Conservation (phyloP, 1,284 basidiomycete species). For the Bjerkandera adusta region DNA sequence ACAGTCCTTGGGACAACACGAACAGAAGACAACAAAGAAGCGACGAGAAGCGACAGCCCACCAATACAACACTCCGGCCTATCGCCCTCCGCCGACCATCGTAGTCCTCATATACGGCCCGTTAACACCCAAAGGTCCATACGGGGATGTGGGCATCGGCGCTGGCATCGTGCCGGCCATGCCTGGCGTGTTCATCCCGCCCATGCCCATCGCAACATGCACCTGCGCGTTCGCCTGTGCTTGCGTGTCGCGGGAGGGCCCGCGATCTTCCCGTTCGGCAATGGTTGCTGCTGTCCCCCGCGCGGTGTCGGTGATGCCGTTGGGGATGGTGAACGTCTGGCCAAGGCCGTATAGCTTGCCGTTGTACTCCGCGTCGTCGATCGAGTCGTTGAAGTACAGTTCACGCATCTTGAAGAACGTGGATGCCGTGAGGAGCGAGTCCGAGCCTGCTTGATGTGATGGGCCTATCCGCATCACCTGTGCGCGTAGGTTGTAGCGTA, state of each 20-base stretch:
- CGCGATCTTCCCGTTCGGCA: slow-evolving; percentile 74
- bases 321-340: slow-evolving; percentile 65
- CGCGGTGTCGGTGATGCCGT: slow-evolving; percentile 61
- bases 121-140: slow-evolving; percentile 56
- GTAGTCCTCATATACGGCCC: slow-evolving; percentile 63
- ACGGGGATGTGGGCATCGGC: slow-evolving; percentile 48
- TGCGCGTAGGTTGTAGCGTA: slow-evolving; percentile 5
- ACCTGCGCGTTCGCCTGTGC: slow-evolving; percentile 46
- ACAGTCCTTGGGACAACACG: slow-evolving; percentile 12
- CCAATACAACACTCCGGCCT: slow-evolving; percentile 19
- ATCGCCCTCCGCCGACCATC: slow-evolving; percentile 58
- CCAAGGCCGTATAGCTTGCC: slow-evolving; percentile 79
- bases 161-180: slow-evolving; percentile 34
- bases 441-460: slow-evolving; percentile 95
- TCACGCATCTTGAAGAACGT: slow-evolving; percentile 97
- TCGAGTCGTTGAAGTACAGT: slow-evolving; percentile 84
- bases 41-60: slow-evolving; percentile 15
- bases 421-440: slow-evolving; percentile 88
- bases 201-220: slow-evolving; percentile 42
- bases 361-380: slow-evolving; percentile 79
- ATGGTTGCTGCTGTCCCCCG: slow-evolving; percentile 68
- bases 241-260: slow-evolving; percentile 49
- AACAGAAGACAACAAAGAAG: slow-evolving; percentile 13
- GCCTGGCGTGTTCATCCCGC: slow-evolving; percentile 41
- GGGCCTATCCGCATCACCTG: slow-evolving; percentile 89